These are phyloP conservation scores for Pterocarpus santalinus DNA, from an alignment of 306 rosid species.

Conservation along the genomic window DNA sequence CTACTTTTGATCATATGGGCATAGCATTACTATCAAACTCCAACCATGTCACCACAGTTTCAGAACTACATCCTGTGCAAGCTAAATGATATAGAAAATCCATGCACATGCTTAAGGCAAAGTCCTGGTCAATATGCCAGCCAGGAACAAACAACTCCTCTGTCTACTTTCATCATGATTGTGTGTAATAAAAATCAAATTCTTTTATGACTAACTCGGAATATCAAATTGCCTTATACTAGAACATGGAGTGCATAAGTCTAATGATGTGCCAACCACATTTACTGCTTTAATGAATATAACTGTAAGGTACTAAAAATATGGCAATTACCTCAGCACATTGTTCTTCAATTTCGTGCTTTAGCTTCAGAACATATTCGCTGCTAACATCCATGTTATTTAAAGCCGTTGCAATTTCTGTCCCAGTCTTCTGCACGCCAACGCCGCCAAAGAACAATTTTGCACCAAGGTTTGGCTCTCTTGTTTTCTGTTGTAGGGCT, in stretches of 20 bases:
- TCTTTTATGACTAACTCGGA: constrained; percentile 21
- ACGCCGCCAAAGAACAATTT: constrained; percentile 94
- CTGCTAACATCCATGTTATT: constrained; percentile 92
- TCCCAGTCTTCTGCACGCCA: constrained; percentile 87
- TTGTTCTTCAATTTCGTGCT: constrained; percentile 92
- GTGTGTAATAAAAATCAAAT: background rate
- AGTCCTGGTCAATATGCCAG: background rate
- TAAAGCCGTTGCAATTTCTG: constrained; percentile 87
- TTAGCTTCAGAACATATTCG: constrained; percentile 89
- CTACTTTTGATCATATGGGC: background rate
- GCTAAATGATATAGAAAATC: background rate
- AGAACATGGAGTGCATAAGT: background rate
- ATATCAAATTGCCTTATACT: background rate
- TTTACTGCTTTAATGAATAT: constrained; percentile 9
- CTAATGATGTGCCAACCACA: constrained; percentile 8
- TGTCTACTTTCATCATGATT: constrained; percentile 9
- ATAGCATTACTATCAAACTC: constrained; percentile 6
- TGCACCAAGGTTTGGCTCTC: constrained; percentile 95
- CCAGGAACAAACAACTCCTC: constrained; percentile 6
- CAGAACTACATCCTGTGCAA: background rate
- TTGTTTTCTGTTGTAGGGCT: constrained; percentile 81
- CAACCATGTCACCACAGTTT: background rate
- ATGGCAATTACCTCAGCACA: constrained; percentile 81
- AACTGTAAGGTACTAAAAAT: constrained; percentile 29
- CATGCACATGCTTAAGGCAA: background rate